Percentiles rank a stretch among this genome's conserved stretches.
phyloP scores from a whole-genome alignment of 2,329 filamentous ascomycete genomes.

The Penicillium thymicola region DNA sequence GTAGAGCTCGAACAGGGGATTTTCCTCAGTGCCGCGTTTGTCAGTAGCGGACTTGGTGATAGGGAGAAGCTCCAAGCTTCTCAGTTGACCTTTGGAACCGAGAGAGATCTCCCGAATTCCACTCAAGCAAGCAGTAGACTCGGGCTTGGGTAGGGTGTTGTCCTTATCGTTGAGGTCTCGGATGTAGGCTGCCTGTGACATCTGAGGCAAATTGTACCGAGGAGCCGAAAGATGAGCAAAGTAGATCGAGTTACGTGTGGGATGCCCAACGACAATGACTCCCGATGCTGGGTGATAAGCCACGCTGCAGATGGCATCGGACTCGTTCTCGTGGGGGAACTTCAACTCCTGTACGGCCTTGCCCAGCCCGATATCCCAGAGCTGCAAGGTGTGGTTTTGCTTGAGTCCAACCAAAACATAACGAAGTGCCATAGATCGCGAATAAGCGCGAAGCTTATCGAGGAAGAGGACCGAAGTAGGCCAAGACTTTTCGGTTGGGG shows the following conservation, averaged over 20 bases:
- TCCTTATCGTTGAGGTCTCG: slow-evolving; percentile 72
- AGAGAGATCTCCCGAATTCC: slow-evolving; percentile 95
- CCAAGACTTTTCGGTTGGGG: slow-evolving; percentile 89
- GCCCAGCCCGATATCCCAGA: slow-evolving; percentile 93
- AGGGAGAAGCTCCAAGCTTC: slow-evolving; percentile 84
- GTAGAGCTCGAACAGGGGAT: slow-evolving; percentile 87
- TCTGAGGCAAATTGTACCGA: slow-evolving; percentile 74
- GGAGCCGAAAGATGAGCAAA: slow-evolving; percentile 94
- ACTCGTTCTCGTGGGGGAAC: slow-evolving; percentile 91
- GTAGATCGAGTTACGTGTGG: slow-evolving; percentile 95
- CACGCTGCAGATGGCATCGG: slow-evolving; percentile 96
- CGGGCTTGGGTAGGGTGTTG: slow-evolving; percentile 71
- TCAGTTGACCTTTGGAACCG: slow-evolving; percentile 75
- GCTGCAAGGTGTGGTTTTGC: slow-evolving; percentile 96
- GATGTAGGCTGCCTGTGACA: slow-evolving; percentile 87
- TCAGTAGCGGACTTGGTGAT: slow-evolving; percentile 52
- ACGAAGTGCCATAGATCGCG: slow-evolving; percentile 81
- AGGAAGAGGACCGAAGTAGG: slow-evolving; percentile 94
- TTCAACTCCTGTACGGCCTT: slow-evolving; percentile 98
- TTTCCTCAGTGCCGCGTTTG: slow-evolving; percentile 62
- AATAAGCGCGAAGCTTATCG: slow-evolving; percentile 91
- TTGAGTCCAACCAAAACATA: slow-evolving; percentile 98
- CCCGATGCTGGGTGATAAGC: slow-evolving; percentile 89
- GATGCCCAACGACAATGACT: slow-evolving; percentile 92
- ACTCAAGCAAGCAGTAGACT: slow-evolving; percentile 95